phyloP scores from a whole-genome alignment of 805 yeast species.

The Yarrowia osloensis region DNA sequence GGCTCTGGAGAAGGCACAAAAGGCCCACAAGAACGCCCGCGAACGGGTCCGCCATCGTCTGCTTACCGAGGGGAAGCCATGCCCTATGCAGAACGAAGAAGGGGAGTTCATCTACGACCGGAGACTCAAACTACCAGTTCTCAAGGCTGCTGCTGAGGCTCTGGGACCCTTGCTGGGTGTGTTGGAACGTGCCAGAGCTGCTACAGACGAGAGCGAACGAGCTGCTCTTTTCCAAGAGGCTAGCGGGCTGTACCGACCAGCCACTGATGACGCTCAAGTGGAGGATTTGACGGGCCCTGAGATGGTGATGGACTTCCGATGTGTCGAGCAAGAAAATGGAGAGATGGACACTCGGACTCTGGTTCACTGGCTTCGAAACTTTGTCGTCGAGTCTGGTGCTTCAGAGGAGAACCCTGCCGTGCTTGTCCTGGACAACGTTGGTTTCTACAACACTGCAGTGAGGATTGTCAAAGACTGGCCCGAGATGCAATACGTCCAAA shows the following conservation, averaged over 20 bases:
- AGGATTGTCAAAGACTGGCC: not conserved
- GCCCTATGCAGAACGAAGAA: not conserved
- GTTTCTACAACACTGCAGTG: not conserved
- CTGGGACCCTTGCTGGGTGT: not conserved
- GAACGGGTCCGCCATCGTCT: not conserved
- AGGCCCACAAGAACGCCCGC: not conserved
- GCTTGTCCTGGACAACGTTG: not conserved
- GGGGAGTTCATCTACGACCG: not conserved
- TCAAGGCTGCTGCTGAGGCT: not conserved
- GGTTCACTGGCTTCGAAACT: not conserved
- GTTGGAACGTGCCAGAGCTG: not conserved
- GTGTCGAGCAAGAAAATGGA: not conserved
- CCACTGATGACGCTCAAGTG: not conserved
- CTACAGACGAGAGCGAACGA: not conserved
- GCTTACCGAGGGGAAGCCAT: not conserved
- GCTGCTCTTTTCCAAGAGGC: not conserved
- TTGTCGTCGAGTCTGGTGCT: not conserved
- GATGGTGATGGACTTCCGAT: not conserved
- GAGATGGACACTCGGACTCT: not conserved
- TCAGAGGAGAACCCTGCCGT: not conserved
- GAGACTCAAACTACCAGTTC: not conserved
- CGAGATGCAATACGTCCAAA: not conserved
- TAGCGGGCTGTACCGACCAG: not conserved
- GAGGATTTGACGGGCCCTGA: not conserved
- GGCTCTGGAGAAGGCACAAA: not conserved